Evolutionary conservation across 805 yeast species (phyloP).

Genomic region (Starmerella roubikii): DNA sequence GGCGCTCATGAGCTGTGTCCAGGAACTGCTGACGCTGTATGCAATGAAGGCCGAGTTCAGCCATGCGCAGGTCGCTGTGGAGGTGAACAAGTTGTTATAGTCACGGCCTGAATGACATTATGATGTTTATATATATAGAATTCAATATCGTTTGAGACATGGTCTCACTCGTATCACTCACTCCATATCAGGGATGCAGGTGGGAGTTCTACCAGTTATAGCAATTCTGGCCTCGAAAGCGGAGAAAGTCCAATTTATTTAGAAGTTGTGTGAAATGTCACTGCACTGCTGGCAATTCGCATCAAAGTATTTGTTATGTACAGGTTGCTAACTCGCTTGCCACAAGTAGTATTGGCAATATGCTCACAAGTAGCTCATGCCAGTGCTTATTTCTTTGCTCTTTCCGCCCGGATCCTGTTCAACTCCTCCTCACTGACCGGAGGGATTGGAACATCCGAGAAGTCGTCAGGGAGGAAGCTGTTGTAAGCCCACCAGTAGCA

Average conservation of each 20-base stretch:
- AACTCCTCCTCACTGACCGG: constrained; percentile 73
- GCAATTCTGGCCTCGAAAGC: too few species aligned
- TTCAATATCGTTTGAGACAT: too few species aligned
- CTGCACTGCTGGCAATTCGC: too few species aligned
- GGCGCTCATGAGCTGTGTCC: constrained; percentile 68
- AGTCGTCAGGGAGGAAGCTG: constrained; percentile 48
- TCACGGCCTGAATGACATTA: too few species aligned
- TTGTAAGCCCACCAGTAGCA: constrained; percentile 34
- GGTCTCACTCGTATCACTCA: too few species aligned
- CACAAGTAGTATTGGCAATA: background rate
- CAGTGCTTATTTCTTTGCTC: background rate
- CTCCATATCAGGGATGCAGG: too few species aligned
- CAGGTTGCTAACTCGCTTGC: too few species aligned
- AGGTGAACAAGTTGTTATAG: constrained; percentile 6
- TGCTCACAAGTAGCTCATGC: background rate
- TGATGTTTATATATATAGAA: too few species aligned
- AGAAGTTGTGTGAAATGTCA: too few species aligned
- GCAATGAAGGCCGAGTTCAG: constrained; percentile 81
- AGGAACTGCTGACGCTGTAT: constrained; percentile 68
- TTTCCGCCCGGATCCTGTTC: constrained; percentile 39
- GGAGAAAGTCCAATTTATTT: too few species aligned
- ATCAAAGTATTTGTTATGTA: too few species aligned
- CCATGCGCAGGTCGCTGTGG: constrained; percentile 9
- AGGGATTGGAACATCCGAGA: constrained; percentile 86
- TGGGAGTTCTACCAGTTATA: too few species aligned